Evolutionary conservation across 148 eudicot genomes (phyloP).

Genomic region (Salicornia ramosissima): DNA sequence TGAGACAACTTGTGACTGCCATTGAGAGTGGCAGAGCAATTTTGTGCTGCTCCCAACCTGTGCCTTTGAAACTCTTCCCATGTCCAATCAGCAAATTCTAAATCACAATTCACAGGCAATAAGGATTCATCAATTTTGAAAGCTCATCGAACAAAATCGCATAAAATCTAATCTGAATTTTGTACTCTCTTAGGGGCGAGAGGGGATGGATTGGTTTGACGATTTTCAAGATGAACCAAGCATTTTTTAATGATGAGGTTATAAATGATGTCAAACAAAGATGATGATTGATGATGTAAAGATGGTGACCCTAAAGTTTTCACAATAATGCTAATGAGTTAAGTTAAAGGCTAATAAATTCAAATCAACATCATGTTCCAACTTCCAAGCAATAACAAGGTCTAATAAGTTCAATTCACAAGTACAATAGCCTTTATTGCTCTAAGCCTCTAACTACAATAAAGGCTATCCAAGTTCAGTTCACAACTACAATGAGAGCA

Average conservation of each 20-base stretch:
- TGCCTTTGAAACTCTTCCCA: constrained; percentile 84
- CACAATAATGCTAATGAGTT: no score
- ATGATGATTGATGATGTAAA: no score
- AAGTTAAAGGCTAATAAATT: no score
- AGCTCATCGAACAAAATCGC: not conserved
- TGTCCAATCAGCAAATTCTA: constrained; percentile 87
- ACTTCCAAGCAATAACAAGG: no score
- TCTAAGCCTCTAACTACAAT: no score
- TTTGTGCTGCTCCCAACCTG: constrained; percentile 89
- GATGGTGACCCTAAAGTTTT: no score
- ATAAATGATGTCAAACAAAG: no score
- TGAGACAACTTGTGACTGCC: constrained; percentile 77
- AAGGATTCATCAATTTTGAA: not conserved
- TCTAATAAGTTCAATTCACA: no score
- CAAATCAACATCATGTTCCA: no score
- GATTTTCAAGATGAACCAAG: not conserved
- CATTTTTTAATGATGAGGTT: not conserved
- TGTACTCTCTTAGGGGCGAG: not conserved
- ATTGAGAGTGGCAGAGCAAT: constrained; percentile 88
- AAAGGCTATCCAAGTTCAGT: not conserved
- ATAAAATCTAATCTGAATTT: not conserved
- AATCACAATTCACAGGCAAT: not conserved
- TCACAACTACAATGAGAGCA: not conserved
- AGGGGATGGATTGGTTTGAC: not conserved
- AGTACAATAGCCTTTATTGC: no score